Evolutionary conservation across 2,329 filamentous ascomycete genomes (phyloP), one percentile per base, ranked within the genome.

Genomic region (Phoma sp.): DNA sequence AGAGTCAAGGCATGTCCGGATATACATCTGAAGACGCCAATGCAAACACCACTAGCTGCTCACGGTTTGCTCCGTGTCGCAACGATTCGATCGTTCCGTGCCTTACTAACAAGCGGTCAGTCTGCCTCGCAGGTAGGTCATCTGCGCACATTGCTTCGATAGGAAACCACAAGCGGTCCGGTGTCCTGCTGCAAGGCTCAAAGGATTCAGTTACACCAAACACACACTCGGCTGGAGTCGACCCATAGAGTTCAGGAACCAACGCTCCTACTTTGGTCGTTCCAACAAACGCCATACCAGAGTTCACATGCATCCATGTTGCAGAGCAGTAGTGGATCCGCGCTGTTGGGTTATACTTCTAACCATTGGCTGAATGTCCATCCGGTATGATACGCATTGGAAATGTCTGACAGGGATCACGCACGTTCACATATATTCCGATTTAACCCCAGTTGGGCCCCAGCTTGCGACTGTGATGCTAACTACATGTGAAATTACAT

Each of bases 1-100:
- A 14, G 8, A 18, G 18, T 24, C 35, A 40, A 35, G 39, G 40
- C 33, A 47, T 22, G 38, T 44, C 38, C 39, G 32, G 25, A 47
- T 29, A 24, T 38, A 32, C 18, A 38, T 37, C 29, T 46, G 24
- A 13, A 37, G 30, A 50, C 46, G 40, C 37, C 52, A 50, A 46
- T 41, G 41, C 52, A 50, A 55, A 36, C 41, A 46, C 29, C 52
- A 45, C 52, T 55, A 55, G 37, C 52, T 55, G 32, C 25, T 55
- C 46, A 42, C 41, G 52, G 52, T 50, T 30, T 47, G 41, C 41
- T 47, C 52, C 46, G 52, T 50, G 46, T 41, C 42, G 42, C 25
- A 44, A n/a, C 32, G 36, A 47, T 46, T 46, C 42, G 41, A 25
- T 37, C 8, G 29, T 23, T 43, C 9, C 30, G 37, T 24, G 37